These are phyloP conservation scores for Chrysanthemum seticuspe DNA, from an alignment of 129 eudicot species.

Conservation along the genomic window DNA sequence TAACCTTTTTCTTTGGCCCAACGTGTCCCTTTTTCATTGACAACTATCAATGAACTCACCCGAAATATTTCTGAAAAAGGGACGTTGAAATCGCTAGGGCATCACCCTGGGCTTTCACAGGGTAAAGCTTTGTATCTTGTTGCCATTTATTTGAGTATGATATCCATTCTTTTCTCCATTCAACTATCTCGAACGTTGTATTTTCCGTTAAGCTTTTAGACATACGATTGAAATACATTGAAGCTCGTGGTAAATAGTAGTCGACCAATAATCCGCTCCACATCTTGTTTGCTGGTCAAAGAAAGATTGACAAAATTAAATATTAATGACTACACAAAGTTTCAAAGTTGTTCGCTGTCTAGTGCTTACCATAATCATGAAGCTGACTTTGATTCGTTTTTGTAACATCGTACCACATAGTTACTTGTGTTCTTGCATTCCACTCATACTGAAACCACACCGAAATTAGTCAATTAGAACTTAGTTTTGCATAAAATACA, in stretches of 20 bases:
- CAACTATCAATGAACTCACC: background rate
- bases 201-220: constrained; percentile 51
- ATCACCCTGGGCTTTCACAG: constrained; percentile 73
- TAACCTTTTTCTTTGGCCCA: background rate
- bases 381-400: constrained; percentile 69
- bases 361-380: constrained; percentile 78
- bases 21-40: background rate
- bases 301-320: background rate
- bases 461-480: background rate
- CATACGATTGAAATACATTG: constrained; percentile 59
- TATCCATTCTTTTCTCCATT: constrained; percentile 95
- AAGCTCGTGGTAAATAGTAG: constrained; percentile 89
- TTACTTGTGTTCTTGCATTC: constrained; percentile 96
- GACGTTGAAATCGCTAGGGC: constrained; percentile 61
- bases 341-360: too few relatives aligned
- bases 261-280: constrained; percentile 82
- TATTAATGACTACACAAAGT: too few relatives aligned
- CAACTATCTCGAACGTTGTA: constrained; percentile 47
- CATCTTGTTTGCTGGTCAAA: constrained; percentile 74
- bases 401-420: constrained; percentile 91
- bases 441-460: constrained; percentile 69
- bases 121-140: constrained; percentile 55
- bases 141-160: constrained; percentile 84
- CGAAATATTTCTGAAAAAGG: constrained; percentile 56
- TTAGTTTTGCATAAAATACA: too few relatives aligned